phyloP scores from a whole-genome alignment of 495 filamentous ascomycete species.

The Sphaerosporella brunnea region DNA sequence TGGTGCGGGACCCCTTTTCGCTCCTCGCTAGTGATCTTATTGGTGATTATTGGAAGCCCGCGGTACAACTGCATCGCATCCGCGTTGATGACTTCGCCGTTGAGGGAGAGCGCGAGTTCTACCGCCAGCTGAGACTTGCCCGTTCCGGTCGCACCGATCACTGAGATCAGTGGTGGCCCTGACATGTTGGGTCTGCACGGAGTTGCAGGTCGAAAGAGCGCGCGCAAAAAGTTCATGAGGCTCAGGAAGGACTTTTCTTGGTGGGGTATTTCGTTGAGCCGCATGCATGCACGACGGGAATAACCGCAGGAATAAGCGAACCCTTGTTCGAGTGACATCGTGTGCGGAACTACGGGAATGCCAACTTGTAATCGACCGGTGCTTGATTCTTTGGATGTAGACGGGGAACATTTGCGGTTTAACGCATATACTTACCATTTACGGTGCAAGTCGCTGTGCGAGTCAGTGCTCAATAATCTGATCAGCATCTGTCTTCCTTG shows the following conservation, averaged over 20 bases:
- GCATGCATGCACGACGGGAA: no score
- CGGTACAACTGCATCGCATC: conserved; percentile 99
- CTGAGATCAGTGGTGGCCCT: conserved; percentile 48
- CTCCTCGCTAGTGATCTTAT: conserved; percentile 64
- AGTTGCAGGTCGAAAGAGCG: not conserved
- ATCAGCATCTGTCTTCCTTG: no score
- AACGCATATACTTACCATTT: no score
- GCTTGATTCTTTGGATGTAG: no score
- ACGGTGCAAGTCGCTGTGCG: no score
- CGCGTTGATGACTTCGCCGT: conserved; percentile 93
- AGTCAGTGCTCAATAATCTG: no score
- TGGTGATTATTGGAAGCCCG: conserved; percentile 86
- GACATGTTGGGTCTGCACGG: not conserved
- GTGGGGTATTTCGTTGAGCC: not conserved
- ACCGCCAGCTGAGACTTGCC: conserved; percentile 99
- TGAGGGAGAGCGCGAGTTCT: conserved; percentile 60
- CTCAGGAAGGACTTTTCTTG: not conserved
- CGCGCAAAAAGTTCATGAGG: not conserved
- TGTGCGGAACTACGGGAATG: no score
- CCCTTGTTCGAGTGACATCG: no score
- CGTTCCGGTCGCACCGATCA: conserved; percentile 86
- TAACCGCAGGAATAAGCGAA: no score
- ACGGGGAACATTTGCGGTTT: no score
- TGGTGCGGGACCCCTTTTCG: conserved; percentile 75
- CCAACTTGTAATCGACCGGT: no score